Base-by-base conservation (phyloP, 805 yeast species). In the Maudiozyma barnettii region DNA sequence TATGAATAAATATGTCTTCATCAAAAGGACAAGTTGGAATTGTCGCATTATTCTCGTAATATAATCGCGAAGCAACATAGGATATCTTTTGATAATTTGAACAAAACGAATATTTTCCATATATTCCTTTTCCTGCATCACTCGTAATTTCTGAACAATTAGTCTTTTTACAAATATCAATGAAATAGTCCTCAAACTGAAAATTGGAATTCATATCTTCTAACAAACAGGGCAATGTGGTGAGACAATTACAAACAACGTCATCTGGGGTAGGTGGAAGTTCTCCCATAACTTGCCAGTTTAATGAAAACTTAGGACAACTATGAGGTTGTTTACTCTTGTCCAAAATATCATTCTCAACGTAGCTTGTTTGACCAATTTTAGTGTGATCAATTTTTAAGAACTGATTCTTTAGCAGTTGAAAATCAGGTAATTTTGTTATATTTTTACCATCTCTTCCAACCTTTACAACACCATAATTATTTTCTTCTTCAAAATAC, bases 401-500 rank as follows among this genome's bases (percentile, higher is more conserved):
- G 49, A 77, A 77, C 58, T 81, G 77, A 21, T 76, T 68, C 53
- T 75, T 73, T 60, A 78, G 76, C 68, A 74, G 71, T 54, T 66
- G 58, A 67, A 74, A 84, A 63, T 84, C 91, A 12, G 70, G 68
- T 63, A 81, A 68, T 46, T 84, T 78, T 22, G 69, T 64, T 42
- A 81, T 79, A 7, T 63, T 49, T 30, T 68, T 70, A 47, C 64
- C 60, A 40, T 68, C 67, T 5, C n/a, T 5, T 45, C 64, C 61
- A 50, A 79, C 64, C 49, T 74, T 55, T 36, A 84, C 88, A 54
- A 84, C 78, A 56, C 95, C 91, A 60, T 81, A 84, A 56, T 80
- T 66, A 67, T 84, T 84, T 51, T 72, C 77, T 66, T 84, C 91
- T 67, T 84, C 79, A 69, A 79, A 84, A 68, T 81, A 84, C 91